Evolutionary conservation across 345 rosid species (phyloP).

Genomic region (Lepidium aucheri): DNA sequence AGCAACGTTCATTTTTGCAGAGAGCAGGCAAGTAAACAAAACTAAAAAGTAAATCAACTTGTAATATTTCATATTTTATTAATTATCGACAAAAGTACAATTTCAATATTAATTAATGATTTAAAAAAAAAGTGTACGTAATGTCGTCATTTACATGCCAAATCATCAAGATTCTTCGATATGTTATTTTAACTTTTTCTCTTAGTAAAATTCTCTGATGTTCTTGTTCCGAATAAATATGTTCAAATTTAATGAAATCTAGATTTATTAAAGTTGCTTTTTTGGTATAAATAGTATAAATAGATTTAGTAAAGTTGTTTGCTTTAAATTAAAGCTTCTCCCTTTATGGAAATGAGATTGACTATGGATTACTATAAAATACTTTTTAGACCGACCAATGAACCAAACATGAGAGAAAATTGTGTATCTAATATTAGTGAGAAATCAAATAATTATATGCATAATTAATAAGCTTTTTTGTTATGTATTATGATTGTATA

Average conservation of each 20-base stretch:
- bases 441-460: background rate
- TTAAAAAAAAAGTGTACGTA: too few species aligned
- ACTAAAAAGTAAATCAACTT: conserved; percentile 12
- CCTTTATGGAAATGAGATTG: background rate
- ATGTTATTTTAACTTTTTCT: too few species aligned
- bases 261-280: background rate
- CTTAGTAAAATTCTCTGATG: conserved; percentile 15
- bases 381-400: too few species aligned
- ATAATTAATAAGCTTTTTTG: background rate
- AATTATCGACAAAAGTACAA: background rate
- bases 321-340: background rate
- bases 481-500: background rate
- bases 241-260: background rate
- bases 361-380: background rate
- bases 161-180: conserved; percentile 20
- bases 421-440: background rate
- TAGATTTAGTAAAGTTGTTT: conserved; percentile 3
- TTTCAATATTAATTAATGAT: background rate
- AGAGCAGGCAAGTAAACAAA: conserved; percentile 1
- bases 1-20: conserved; percentile 58
- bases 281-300: background rate
- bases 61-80: background rate
- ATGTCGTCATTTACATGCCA: background rate
- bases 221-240: conserved; percentile 9
- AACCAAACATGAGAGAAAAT: background rate